phyloP scores from a whole-genome alignment of 192 early-diverging fungal species.

The Coemansia sp. region DNA sequence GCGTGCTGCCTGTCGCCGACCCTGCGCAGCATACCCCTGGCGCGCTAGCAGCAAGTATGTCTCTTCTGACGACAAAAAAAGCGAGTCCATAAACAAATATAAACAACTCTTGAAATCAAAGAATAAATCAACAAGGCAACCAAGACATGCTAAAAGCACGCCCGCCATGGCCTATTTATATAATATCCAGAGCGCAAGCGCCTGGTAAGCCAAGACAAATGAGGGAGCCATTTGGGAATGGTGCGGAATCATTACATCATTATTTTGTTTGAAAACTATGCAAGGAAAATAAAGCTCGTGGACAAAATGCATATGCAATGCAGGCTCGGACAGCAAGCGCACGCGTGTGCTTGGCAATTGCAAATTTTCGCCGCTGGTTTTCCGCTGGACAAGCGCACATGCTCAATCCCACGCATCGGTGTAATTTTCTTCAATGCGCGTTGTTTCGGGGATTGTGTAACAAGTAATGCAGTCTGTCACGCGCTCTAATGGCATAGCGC shows the following conservation, averaged over 20 bases:
- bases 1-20: constrained; percentile 20
- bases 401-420: neutral
- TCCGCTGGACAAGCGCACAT: neutral
- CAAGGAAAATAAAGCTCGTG: constrained; percentile 1
- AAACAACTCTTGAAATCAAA: neutral
- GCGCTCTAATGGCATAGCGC: neutral
- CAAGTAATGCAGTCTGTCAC: neutral
- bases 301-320: neutral
- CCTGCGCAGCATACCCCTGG: constrained; percentile 43
- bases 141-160: neutral
- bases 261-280: neutral
- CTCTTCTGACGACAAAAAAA: constrained; percentile 21
- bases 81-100: constrained; percentile 18
- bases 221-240: neutral
- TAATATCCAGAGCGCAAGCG: neutral
- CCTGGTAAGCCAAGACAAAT: constrained; percentile 2
- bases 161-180: neutral
- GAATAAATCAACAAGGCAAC: neutral
- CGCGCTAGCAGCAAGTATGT: constrained; percentile 34
- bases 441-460: too few species aligned
- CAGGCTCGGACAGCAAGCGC: neutral
- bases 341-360: constrained; percentile 5
- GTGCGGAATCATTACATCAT: constrained; percentile 5
- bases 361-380: neutral
- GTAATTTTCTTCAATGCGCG: neutral